Evolutionary conservation across 2,329 filamentous ascomycete species (phyloP).

Genomic region (Tolypocladium amazonense): DNA sequence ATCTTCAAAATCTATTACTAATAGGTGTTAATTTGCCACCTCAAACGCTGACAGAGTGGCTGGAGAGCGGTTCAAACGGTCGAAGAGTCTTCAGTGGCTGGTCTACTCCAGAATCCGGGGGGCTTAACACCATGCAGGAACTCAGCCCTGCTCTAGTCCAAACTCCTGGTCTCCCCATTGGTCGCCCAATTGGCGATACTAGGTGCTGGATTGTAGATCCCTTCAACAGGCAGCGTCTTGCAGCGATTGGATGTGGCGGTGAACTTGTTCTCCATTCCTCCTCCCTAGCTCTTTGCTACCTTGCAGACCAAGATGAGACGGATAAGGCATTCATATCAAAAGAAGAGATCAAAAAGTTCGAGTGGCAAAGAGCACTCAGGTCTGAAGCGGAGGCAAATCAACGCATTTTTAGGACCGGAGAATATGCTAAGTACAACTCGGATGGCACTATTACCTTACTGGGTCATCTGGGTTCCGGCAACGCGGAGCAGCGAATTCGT

Average conservation of each 20-base stretch:
- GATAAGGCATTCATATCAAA: not conserved
- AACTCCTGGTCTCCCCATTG: slow-evolving; percentile 1
- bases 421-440: not conserved
- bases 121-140: not conserved
- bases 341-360: not conserved
- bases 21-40: no score
- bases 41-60: not conserved
- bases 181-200: not conserved
- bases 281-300: slow-evolving; percentile 1
- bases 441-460: not conserved
- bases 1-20: not conserved
- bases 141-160: not conserved
- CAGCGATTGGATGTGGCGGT: slow-evolving; percentile 4
- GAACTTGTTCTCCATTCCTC: slow-evolving; percentile 5
- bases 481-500: not conserved
- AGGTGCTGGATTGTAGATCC: slow-evolving; percentile 2
- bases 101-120: not conserved
- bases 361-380: not conserved
- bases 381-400: not conserved
- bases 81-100: not conserved
- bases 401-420: not conserved
- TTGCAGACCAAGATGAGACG: not conserved
- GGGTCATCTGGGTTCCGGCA: not conserved
- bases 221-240: not conserved
- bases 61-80: not conserved